Base-by-base conservation (phyloP, 23 red algal species). In the Gracilariopsis chorda region DNA sequence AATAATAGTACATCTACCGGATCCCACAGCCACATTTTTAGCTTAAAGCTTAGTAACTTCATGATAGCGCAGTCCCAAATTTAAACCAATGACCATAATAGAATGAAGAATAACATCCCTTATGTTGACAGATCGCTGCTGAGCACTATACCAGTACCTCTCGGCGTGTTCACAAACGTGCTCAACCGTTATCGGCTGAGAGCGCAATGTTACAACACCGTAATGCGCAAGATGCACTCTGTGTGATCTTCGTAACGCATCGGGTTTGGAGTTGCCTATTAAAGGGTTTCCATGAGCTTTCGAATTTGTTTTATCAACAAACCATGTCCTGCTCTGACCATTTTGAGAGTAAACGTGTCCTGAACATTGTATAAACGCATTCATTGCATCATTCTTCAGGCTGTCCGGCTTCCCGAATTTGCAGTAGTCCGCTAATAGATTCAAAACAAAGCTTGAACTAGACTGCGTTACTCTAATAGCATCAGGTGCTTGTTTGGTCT, bases 351-450 rank as follows among this genome's bases (percentile, higher is more conserved):
- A 80, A 13, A 80, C 75, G 6, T 45, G 10, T 30, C 75, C 43
- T 10, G 55, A 53, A 28, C 41, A 40, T 25, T 55, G 75, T 12
- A 53, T 25, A 13, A 80, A 42, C 32, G 75, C 44, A 16, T n/a
- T 23, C 10, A 80, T 9, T 7, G 42, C 23, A 80, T 57, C 41
- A 80, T 57, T 80, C 46, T 21, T 51, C 8, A 80, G 75, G 36
- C 43, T 5, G 44, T 9, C 75, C 34, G 75, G 24, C 10, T 4
- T 80, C 55, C 46, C 41, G 8, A 80, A 51, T 39, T 80, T 80
- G 23, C 75, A 56, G 49, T 80, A 57, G 37, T 80, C 75, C 19
- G 36, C 36, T 10, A 80, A 21, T 25, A 80, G 7, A 57, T 80
- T 80, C 25, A 57, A 21, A 9, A 80, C 46, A 6, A 57, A 7